These are phyloP conservation scores for Senna tora DNA, from an alignment of 306 rosid genomes.

Conservation along the genomic window DNA sequence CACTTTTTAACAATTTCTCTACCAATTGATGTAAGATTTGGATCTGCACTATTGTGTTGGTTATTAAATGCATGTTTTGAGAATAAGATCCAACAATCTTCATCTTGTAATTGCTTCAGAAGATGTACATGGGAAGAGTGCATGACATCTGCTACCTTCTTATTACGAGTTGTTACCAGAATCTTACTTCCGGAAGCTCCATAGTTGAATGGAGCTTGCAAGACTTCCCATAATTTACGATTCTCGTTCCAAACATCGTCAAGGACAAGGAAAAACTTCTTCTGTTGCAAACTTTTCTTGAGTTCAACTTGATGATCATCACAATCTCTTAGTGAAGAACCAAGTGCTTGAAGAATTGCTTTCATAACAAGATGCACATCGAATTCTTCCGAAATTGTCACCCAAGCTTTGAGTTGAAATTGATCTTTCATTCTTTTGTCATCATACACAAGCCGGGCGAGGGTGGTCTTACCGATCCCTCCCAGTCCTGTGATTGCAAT, in stretches of 20 bases:
- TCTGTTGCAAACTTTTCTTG: not conserved
- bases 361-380: not conserved
- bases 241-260: constrained; percentile 12
- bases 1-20: not conserved
- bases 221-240: not conserved
- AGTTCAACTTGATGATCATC: not conserved
- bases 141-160: not conserved
- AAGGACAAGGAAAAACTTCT: not conserved
- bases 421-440: not conserved
- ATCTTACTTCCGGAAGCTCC: not conserved
- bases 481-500: not conserved
- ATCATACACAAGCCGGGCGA: not conserved
- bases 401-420: constrained; percentile 8
- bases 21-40: not conserved
- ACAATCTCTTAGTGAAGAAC: no score
- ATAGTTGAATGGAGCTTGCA: not conserved
- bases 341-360: not conserved
- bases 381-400: not conserved
- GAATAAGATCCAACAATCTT: not conserved
- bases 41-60: not conserved
- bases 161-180: not conserved
- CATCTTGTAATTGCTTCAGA: not conserved
- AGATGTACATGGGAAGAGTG: not conserved
- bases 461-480: constrained; percentile 6
- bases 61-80: not conserved